Percentiles rank a stretch among this genome's conserved stretches.
Evolutionary conservation across 148 eudicot species (phyloP).

Genomic region (Rhododendron ferrugineum): DNA sequence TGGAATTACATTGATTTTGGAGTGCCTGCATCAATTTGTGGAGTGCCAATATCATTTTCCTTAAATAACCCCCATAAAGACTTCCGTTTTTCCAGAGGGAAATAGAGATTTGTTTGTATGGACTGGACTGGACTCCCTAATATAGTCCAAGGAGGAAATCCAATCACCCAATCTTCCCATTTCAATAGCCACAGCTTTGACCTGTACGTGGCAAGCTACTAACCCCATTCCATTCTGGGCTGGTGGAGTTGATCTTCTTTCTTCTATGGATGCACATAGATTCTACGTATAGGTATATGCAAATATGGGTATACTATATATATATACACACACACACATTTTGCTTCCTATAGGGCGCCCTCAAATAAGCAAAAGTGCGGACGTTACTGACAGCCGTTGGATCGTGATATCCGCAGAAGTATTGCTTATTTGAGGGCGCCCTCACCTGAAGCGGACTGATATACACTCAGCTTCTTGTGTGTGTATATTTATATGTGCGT

Average conservation of each 20-base stretch:
- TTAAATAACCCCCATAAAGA: background rate
- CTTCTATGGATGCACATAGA: background rate
- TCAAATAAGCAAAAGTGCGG: too few relatives aligned
- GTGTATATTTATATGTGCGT: too few relatives aligned
- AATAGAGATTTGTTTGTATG: background rate
- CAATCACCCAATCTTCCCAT: constrained; percentile 60
- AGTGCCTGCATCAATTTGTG: too few relatives aligned
- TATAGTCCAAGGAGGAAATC: constrained; percentile 44
- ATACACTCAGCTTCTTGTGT: too few relatives aligned
- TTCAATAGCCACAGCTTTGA: constrained; percentile 87
- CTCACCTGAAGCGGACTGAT: too few relatives aligned
- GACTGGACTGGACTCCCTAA: background rate
- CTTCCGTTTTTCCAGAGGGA: background rate
- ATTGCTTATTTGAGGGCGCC: too few relatives aligned
- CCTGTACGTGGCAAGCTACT: constrained; percentile 22
- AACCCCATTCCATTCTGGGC: background rate
- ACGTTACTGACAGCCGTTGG: too few relatives aligned
- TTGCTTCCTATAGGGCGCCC: too few relatives aligned
- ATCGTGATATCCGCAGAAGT: too few relatives aligned
- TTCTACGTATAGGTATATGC: background rate
- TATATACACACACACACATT: too few relatives aligned
- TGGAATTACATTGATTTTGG: too few relatives aligned
- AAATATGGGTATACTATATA: background rate
- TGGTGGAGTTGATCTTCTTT: background rate
- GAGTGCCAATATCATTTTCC: too few relatives aligned